Evolutionary conservation across 371 early-diverging fungal species (phyloP), one percentile per base, ranked within the genome.

Genomic region (Parasitella parasitica): DNA sequence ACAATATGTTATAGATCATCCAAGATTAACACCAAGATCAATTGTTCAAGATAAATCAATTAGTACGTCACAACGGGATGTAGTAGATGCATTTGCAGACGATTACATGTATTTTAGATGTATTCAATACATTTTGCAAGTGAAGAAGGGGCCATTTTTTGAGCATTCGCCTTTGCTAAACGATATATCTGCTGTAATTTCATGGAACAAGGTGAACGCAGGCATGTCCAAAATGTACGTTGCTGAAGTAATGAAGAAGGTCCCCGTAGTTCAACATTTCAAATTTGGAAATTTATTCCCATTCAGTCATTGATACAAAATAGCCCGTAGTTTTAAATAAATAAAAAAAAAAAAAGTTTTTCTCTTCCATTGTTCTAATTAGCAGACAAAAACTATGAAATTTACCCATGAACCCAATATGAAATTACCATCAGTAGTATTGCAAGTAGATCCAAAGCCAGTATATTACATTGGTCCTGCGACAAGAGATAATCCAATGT

Each of bases 181-280:
- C 72, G 97, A 98, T 69, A 97, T 97, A 54, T 88, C 93, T n/a
- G 89, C 86, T 4, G 94, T 95, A 8, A 79, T 83, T 20, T 70
- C 77, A 3, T 98, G 99, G 99, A 69, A 73, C 36, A 97, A 96
- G 71, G 94, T 99, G 34, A 97, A 98, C 68, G 61, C 86, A 6
- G 99, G 99, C 3, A 88, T 98, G 87, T 70, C 95, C 58, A 97
- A 96, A 76, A 98, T 99, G 99, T 99, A 94, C 78, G 70, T 89
- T 35, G 97, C 91, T 0, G 98, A 98, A 70, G 99, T 99, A 2
- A 73, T 99, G 20, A 84, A 85, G 35, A 98, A 97, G 78, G 83
- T 95, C 41, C 99, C 99, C 0, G 96, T 99, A 4, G 94, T 98
- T 54, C 99, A 99, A 80, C 99, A 99, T 71, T 89, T 99, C 71